Conservation (phyloP, 306 rosid species). For the Quercus robur region DNA sequence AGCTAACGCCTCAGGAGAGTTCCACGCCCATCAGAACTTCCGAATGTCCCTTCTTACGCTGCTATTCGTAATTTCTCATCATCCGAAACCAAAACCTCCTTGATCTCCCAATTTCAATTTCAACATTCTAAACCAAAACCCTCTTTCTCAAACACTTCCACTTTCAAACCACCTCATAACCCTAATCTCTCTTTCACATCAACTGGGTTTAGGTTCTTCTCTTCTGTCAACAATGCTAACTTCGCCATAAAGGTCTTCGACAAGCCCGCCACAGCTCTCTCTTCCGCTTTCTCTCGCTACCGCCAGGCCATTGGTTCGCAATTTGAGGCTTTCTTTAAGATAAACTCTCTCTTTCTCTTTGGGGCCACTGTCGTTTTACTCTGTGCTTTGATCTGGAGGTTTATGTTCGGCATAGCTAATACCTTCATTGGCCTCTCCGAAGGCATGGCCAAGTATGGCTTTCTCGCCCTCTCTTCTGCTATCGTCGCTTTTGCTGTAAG, state of each 20-base stretch:
- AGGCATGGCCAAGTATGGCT: constrained; percentile 96
- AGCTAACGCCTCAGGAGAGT: no score
- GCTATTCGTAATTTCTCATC: neutral
- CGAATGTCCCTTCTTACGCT: no score
- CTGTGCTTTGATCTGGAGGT: constrained; percentile 70
- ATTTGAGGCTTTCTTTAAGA: constrained; percentile 75
- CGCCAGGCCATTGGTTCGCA: constrained; percentile 79
- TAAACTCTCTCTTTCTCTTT: constrained; percentile 51
- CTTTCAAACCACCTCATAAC: neutral
- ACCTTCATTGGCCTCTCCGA: constrained; percentile 71
- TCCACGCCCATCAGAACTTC: no score
- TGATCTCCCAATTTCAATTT: neutral
- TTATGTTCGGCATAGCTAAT: constrained; percentile 75
- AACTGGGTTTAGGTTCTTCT: constrained; percentile 47
- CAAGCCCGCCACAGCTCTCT: constrained; percentile 49
- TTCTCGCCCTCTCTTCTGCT: constrained; percentile 89
- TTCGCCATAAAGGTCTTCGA: constrained; percentile 47
- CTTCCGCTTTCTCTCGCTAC: constrained; percentile 61
- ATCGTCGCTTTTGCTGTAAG: constrained; percentile 84
- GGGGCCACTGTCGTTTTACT: constrained; percentile 65
- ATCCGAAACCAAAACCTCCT: neutral
- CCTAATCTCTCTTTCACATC: neutral
- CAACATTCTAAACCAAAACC: constrained; percentile 1
- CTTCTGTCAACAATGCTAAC: constrained; percentile 33
- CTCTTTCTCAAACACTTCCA: constrained; percentile 22